Base-by-base conservation (phyloP, 768 basidiomycete genomes). In the Sarcomyxa edulis region DNA sequence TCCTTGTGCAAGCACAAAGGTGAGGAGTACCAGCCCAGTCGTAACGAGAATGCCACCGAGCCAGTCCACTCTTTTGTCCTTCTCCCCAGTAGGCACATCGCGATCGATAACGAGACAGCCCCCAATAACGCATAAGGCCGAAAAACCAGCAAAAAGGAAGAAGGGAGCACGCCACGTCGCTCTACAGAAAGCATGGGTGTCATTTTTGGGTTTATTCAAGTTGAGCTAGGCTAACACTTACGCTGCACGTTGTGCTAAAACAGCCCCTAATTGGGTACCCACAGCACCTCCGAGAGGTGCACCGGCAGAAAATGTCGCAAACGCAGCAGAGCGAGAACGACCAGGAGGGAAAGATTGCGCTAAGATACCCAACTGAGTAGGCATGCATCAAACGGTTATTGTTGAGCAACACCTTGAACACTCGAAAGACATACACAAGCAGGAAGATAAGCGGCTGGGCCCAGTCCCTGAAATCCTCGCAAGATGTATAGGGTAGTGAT, bases 281-380 rank as follows among this genome's bases (percentile, higher is more conserved):
- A 91, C 60, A 0, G 76, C 83, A 0, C 72, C 84, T 0, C 92
- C 92, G 5, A 93, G 52, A 0, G 92, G 90, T 1, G 84, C 87
- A 19, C 93, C 93, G 0, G 89, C 87, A 1, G 83, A 71, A 47
- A 92, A 94, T 0, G 82, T 78, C 0, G 92, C 76, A 45, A 94
- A 95, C 0, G 89, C 92, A 1, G 78, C 58, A 1, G 85, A 78
- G 7, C 92, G 75, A 0, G 79, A 69, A 9, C 65, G 64, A 1
- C 62, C 63, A 1, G 82, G 81, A 3, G 84, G 81, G 55, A 94
- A 95, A 0, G 79, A 65, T 32, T 83, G 72, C 0, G 92, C 91
- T 23, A 95, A 69, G 41, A 89, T 92, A 1, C 92, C 91, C 2
- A 92, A 54, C 78, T 88, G 44, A 11, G n/a, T 10, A 29, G 35